Evolutionary conservation across 148 eudicot genomes (phyloP), one percentile per base, ranked within the genome.

Genomic region (Agrostemma githago): DNA sequence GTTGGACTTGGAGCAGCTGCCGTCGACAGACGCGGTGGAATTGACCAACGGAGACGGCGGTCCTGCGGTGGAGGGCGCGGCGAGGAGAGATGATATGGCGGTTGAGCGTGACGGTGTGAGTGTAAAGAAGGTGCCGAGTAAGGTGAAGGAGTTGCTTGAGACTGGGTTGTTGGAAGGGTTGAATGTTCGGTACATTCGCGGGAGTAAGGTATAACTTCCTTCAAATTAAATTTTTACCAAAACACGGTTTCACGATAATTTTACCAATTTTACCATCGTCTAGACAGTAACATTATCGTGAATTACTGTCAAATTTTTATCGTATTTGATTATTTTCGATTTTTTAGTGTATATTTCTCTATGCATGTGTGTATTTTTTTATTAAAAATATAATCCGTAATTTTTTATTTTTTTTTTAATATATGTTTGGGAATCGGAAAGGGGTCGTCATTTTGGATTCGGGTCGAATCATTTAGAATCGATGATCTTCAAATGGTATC

Each of bases 101-200:
- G 16, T 17, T 5, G 21, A 62, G 58, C 43, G 71, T n/a, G 44
- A 54, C 39, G 75, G 34, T 21, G 71, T 12, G 60, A 64, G 9
- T 51, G 77, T 63, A 60, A 58, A 19, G 20, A 34, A 58, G 42
- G 74, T 81, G 69, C 87, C 87, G 14, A 76, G 51, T 9, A 81
- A 60, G 46, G 62, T 84, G 41, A 81, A 76, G 78, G 87, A 84
- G 71, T 80, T 84, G 72, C 80, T 84, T 37, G 80, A 82, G 69
- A 84, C 87, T 12, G 87, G 87, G 34, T 70, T 93, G 70, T 86
- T 93, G 17, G 98, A 93, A 79, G 96, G 94, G 11, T 44, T 88
- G 46, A 42, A 71, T 61, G 98, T 93, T 41, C 70, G 57, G 54
- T 93, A 93, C 53, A 44, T 85, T 20, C 92, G 89, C 3, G 88